These are phyloP conservation scores for Eucalyptus albens DNA, from an alignment of 345 rosid genomes.

Conservation along the genomic window DNA sequence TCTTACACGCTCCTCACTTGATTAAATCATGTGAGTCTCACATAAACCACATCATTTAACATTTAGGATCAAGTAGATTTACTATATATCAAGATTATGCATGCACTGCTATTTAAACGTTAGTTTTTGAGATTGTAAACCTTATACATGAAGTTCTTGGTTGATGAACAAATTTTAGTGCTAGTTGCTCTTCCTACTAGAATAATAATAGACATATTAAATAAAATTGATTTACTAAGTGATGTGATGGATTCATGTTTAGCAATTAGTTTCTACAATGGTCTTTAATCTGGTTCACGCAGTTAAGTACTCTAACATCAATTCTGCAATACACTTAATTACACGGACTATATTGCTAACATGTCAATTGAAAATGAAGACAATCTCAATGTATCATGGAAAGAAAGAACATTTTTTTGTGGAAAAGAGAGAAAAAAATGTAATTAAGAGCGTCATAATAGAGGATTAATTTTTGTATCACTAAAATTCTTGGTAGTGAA, in stretches of 20 bases:
- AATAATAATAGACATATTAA: neutral
- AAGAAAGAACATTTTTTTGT: neutral
- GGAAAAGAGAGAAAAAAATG: neutral
- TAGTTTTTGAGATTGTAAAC: neutral
- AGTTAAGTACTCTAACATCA: neutral
- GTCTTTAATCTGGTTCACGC: neutral
- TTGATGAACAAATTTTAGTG: neutral
- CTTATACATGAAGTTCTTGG: neutral
- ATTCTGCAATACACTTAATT: neutral
- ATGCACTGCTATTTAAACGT: neutral
- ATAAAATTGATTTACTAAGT: neutral
- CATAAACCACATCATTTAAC: neutral
- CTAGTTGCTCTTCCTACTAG: neutral
- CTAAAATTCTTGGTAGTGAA: neutral
- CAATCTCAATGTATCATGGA: neutral
- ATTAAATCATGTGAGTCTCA: neutral
- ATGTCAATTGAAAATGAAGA: neutral
- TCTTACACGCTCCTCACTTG: neutral
- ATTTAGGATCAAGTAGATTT: neutral
- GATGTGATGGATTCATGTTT: neutral
- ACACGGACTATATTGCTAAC: neutral
- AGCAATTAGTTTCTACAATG: neutral
- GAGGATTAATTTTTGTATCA: neutral
- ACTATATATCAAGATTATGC: no score
- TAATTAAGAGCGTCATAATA: neutral